A percentile compares a stretch with the other conserved stretches of the same genome.
Conservation (phyloP, 352 stramenopile species). For the Pythium aphanidermatum region DNA sequence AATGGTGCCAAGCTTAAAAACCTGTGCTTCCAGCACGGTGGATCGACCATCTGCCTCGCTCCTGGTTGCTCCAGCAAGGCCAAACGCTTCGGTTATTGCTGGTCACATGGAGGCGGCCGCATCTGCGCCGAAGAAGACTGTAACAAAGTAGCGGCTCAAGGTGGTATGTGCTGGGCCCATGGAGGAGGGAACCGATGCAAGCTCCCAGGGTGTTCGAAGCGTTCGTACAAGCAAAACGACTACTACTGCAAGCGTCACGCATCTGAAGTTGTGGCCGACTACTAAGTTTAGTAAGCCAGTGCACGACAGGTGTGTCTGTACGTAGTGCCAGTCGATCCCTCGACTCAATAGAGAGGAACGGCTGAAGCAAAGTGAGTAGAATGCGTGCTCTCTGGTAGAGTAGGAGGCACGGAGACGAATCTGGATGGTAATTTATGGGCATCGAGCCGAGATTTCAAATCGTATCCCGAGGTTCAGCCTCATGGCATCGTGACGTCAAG, state of each 20-base stretch:
- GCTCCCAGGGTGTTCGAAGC: constrained; percentile 19
- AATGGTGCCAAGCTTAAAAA: constrained; percentile 17
- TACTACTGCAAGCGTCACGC: constrained; percentile 19
- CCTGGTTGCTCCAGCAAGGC: constrained; percentile 12
- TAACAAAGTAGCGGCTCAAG: constrained; percentile 20
- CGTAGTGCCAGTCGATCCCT: too few relatives aligned
- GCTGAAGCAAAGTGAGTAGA: too few relatives aligned
- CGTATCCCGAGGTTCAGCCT: too few relatives aligned
- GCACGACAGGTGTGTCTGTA: too few relatives aligned
- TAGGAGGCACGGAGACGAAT: too few relatives aligned
- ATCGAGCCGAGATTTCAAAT: too few relatives aligned
- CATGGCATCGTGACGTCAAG: too few relatives aligned
- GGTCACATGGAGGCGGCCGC: constrained; percentile 22
- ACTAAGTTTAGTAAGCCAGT: too few relatives aligned
- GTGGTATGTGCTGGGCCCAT: constrained; percentile 26
- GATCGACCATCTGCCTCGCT: constrained; percentile 16
- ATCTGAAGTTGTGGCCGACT: constrained; percentile 1
- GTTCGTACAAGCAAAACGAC: constrained; percentile 19
- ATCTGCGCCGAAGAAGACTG: constrained; percentile 14
- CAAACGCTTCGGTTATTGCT: constrained; percentile 23
- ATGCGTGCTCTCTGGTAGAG: too few relatives aligned
- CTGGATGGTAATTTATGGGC: too few relatives aligned
- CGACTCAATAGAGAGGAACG: too few relatives aligned
- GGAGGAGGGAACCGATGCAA: constrained; percentile 25
- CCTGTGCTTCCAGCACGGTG: constrained; percentile 19